Evolutionary conservation across 352 stramenopile genomes (phyloP).

Genomic region (Blastocystis sp.): DNA sequence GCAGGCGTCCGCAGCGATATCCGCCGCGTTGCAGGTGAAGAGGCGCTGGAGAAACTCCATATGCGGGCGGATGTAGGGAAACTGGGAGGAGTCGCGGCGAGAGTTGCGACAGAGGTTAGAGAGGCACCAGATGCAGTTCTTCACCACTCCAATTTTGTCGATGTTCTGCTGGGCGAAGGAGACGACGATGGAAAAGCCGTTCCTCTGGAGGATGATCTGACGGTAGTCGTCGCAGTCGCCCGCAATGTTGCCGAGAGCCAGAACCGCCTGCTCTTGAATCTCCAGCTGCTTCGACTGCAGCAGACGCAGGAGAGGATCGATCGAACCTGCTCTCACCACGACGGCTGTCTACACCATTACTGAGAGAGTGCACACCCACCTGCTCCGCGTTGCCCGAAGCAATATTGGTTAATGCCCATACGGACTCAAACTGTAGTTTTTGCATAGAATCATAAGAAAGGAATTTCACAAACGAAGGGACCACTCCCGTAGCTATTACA

Average conservation of each 20-base stretch:
- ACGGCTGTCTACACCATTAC: conserved; percentile 74
- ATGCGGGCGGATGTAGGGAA: conserved; percentile 27
- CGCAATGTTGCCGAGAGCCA: conserved; percentile 96
- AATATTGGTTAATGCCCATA: conserved; percentile 98
- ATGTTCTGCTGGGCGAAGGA: background rate
- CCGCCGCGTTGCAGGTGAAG: conserved; percentile 90
- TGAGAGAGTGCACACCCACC: background rate
- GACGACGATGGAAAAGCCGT: conserved; percentile 31
- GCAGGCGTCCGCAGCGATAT: conserved; percentile 96
- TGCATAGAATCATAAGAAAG: conserved; percentile 82
- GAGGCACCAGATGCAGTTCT: conserved; percentile 77
- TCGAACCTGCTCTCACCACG: conserved; percentile 87
- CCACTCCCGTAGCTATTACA: conserved; percentile 89
- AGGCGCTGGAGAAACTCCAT: conserved; percentile 87
- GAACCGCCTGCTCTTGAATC: conserved; percentile 79
- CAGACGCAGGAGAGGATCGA: conserved; percentile 90
- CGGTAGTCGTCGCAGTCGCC: conserved; percentile 76
- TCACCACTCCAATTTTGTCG: conserved; percentile 2
- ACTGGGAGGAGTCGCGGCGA: conserved; percentile 65
- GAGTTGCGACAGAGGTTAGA: conserved; percentile 92
- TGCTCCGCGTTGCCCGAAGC: conserved; percentile 89
- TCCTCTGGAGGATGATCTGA: conserved; percentile 24
- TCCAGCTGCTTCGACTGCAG: conserved; percentile 74
- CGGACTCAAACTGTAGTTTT: conserved; percentile 93
- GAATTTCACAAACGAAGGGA: conserved; percentile 94